Percentiles rank a stretch among this genome's conserved stretches.
phyloP scores from a whole-genome alignment of 345 rosid genomes.

The Microthlaspi erraticum region DNA sequence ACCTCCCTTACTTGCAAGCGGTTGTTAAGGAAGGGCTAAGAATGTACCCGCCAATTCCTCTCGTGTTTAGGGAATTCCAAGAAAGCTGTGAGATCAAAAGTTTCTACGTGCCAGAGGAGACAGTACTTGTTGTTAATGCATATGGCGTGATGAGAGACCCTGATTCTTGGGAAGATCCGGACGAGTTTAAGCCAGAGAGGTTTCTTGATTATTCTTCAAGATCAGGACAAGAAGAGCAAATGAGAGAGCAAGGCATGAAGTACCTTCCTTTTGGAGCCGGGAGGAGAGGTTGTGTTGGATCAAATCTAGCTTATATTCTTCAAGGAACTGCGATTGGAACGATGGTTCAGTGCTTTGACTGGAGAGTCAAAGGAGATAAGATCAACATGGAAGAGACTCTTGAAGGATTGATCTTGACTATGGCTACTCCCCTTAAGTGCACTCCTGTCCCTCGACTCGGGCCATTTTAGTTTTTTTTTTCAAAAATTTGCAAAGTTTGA shows the following conservation, averaged over 20 bases:
- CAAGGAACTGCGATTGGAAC: slow-evolving; percentile 5
- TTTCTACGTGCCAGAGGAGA: slow-evolving; percentile 27
- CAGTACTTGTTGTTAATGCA: slow-evolving; percentile 15
- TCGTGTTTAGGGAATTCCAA: background rate
- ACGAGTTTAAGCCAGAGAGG: slow-evolving; percentile 35
- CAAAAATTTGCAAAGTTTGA: background rate
- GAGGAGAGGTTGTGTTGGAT: background rate
- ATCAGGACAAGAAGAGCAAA: slow-evolving; percentile 26
- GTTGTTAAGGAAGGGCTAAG: slow-evolving; percentile 28
- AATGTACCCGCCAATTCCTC: slow-evolving; percentile 1
- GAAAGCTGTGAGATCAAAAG: slow-evolving; percentile 27
- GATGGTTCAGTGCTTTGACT: slow-evolving; percentile 35
- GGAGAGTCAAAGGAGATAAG: slow-evolving; percentile 11
- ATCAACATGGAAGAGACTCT: slow-evolving; percentile 24
- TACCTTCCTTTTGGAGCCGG: too few relatives aligned
- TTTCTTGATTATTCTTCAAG: slow-evolving; percentile 5
- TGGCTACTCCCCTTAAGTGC: slow-evolving; percentile 37
- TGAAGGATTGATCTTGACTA: slow-evolving; percentile 4
- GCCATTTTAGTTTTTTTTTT: background rate
- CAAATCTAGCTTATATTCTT: slow-evolving; percentile 2
- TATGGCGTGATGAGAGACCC: background rate
- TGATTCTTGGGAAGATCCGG: slow-evolving; percentile 24
- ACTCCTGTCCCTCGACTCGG: slow-evolving; percentile 24
- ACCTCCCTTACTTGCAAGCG: slow-evolving; percentile 12
- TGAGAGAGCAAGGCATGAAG: too few relatives aligned